phyloP scores from a whole-genome alignment of 2,329 filamentous ascomycete genomes.

The Cryphonectria nitschkei region DNA sequence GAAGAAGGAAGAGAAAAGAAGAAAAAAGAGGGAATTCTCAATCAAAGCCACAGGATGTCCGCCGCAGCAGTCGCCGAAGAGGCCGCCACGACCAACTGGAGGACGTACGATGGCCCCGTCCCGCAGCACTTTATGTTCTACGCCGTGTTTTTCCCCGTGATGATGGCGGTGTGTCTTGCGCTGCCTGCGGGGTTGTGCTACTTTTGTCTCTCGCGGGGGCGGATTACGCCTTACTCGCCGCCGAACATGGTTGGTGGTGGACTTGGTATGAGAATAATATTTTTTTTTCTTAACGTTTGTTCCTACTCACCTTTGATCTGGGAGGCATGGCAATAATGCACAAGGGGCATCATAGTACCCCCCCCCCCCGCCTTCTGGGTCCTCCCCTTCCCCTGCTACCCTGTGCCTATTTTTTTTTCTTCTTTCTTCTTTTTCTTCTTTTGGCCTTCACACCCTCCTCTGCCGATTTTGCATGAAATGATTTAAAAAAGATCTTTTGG shows the following conservation, averaged over 20 bases:
- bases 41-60: conserved; percentile 12
- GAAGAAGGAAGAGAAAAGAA: neutral
- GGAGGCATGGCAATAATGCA: too few species aligned
- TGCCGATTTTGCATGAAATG: neutral
- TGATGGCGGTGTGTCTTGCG: conserved; percentile 19
- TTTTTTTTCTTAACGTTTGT: neutral
- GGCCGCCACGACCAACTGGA: conserved; percentile 26
- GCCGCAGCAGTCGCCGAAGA: conserved; percentile 22
- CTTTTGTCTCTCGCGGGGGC: conserved; percentile 18
- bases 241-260: conserved; percentile 16
- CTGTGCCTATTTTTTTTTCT: neutral
- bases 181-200: conserved; percentile 26
- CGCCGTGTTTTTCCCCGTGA: conserved; percentile 21
- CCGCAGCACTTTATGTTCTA: conserved; percentile 16
- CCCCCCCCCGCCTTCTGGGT: too few species aligned
- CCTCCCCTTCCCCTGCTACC: too few species aligned
- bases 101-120: conserved; percentile 20
- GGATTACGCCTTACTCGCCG: conserved; percentile 21
- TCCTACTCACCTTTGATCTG: too few species aligned
- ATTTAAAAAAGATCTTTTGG: neutral
- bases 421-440: too few species aligned
- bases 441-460: neutral
- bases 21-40: neutral
- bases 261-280: neutral
- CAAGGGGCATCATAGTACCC: too few species aligned